Conservation (phyloP, 2,329 filamentous ascomycete genomes). For the Raffaelea arxii region DNA sequence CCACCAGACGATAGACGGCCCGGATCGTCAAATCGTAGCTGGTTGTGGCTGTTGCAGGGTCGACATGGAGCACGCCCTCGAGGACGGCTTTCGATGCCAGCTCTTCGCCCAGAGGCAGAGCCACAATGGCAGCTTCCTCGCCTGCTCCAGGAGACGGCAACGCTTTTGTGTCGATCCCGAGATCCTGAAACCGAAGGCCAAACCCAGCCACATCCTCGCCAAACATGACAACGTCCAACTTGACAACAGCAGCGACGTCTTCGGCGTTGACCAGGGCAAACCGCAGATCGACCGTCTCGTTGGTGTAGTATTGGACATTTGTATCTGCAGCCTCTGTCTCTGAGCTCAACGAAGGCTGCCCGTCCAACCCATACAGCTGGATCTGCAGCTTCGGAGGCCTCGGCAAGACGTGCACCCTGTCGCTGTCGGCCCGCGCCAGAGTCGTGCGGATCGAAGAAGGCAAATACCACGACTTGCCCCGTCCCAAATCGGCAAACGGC, state of each 20-base stretch:
- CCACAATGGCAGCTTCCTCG: too few species aligned
- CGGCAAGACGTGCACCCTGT: slow-evolving; percentile 64
- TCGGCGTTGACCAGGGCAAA: slow-evolving; percentile 74
- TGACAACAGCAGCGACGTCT: slow-evolving; percentile 64
- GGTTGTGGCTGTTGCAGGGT: slow-evolving; percentile 38
- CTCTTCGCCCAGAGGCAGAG: too few species aligned
- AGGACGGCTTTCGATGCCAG: slow-evolving; percentile 30
- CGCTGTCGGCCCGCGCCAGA: slow-evolving; percentile 37
- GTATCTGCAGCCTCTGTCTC: not conserved
- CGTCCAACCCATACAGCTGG: slow-evolving; percentile 26
- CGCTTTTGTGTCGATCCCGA: slow-evolving; percentile 13
- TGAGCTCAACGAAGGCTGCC: not conserved
- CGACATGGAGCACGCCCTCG: slow-evolving; percentile 40
- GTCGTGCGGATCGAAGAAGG: slow-evolving; percentile 32
- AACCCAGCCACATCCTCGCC: slow-evolving; percentile 45
- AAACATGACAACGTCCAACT: slow-evolving; percentile 58
- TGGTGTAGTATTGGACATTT: slow-evolving; percentile 63
- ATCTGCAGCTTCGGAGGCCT: slow-evolving; percentile 89
- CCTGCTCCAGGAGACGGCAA: slow-evolving; percentile 6
- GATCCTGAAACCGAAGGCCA: slow-evolving; percentile 20
- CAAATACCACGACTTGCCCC: slow-evolving; percentile 38
- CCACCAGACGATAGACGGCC: slow-evolving; percentile 67
- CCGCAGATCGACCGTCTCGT: slow-evolving; percentile 61
- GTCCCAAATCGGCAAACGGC: slow-evolving; percentile 30
- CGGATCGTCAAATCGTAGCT: slow-evolving; percentile 62